phyloP scores from a whole-genome alignment of 176 grass and related monocot species.

The Avena sativa region DNA sequence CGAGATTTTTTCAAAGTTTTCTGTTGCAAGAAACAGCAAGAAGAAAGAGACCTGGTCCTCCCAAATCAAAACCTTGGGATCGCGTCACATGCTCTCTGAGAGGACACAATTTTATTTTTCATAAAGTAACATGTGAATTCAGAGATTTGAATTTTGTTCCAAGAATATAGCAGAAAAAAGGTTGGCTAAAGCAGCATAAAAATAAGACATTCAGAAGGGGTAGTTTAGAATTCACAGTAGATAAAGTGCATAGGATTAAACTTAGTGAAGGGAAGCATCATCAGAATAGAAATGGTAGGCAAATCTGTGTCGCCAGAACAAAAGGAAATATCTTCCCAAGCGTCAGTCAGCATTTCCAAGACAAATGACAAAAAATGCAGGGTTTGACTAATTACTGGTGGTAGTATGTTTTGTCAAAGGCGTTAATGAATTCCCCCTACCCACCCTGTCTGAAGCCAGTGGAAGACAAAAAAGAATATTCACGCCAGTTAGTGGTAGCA shows the following conservation, averaged over 20 bases:
- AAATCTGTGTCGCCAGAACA: background rate
- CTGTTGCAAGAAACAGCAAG: background rate
- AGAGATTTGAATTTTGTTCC: background rate
- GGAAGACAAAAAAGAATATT: background rate
- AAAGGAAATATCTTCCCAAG: background rate
- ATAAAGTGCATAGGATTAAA: background rate
- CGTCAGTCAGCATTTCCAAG: slow-evolving; percentile 4
- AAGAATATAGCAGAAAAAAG: background rate
- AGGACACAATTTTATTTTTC: background rate
- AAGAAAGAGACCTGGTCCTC: background rate
- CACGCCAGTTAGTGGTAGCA: background rate
- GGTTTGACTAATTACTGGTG: background rate
- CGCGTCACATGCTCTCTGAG: background rate
- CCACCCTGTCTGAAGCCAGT: background rate
- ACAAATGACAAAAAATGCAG: background rate
- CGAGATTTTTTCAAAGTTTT: background rate
- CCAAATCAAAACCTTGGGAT: background rate
- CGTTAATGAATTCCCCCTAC: background rate
- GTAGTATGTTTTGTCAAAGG: background rate
- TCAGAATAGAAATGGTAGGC: background rate
- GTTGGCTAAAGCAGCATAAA: background rate
- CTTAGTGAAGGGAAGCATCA: background rate
- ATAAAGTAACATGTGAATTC: background rate
- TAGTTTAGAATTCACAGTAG: background rate
- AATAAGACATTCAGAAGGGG: background rate